Evolutionary conservation across 2,329 filamentous ascomycete genomes (phyloP).

Genomic region (Alternaria longipes): DNA sequence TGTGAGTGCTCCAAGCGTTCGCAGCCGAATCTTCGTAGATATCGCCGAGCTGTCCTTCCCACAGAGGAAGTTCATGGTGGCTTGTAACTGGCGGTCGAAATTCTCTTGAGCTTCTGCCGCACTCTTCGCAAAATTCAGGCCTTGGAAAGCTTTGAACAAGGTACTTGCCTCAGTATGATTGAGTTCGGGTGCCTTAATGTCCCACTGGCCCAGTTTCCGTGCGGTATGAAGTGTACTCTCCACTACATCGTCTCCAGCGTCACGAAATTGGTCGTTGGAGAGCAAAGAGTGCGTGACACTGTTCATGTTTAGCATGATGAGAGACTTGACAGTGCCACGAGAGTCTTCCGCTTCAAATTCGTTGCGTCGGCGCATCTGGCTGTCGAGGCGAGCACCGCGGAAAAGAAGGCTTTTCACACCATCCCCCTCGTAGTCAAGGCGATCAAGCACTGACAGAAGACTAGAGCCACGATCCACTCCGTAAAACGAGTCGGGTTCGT

Average conservation of each 20-base stretch:
- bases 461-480: constrained; percentile 82
- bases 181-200: constrained; percentile 76
- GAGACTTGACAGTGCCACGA: constrained; percentile 75
- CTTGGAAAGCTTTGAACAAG: constrained; percentile 83
- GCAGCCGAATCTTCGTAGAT: constrained; percentile 36
- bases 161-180: constrained; percentile 71
- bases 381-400: constrained; percentile 89
- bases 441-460: constrained; percentile 78
- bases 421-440: constrained; percentile 88
- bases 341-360: constrained; percentile 67
- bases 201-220: constrained; percentile 88
- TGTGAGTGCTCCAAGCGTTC: constrained; percentile 72
- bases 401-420: constrained; percentile 89
- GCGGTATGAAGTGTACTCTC: constrained; percentile 82
- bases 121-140: constrained; percentile 73
- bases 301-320: constrained; percentile 83
- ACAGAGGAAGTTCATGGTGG: constrained; percentile 53
- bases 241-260: constrained; percentile 66
- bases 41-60: constrained; percentile 37
- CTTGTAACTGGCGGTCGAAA: constrained; percentile 69
- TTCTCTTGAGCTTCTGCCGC: constrained; percentile 62
- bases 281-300: constrained; percentile 85
- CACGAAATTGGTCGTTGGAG: constrained; percentile 70
- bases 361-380: constrained; percentile 73
- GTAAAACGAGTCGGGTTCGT: constrained; percentile 96